Evolutionary conservation across 495 filamentous ascomycete species (phyloP), one percentile per base, ranked within the genome.

Genomic region (Parachaetomium inaequale): DNA sequence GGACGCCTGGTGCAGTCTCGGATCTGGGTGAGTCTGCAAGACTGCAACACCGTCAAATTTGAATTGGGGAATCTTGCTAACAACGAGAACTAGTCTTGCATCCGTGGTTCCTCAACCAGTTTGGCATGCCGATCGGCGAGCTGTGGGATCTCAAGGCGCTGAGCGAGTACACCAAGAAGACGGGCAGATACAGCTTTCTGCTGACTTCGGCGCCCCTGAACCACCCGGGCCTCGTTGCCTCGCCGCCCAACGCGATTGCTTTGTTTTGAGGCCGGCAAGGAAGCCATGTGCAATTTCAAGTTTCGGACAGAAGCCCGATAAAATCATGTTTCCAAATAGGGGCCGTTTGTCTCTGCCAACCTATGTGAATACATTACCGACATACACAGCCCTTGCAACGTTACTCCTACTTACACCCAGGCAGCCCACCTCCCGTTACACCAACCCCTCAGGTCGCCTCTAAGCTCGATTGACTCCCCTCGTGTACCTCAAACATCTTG

Each of bases 111-210:
- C 69, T 91, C 14, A 82, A 84, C 38, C 70, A 86, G 63, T 91
- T 88, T 80, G 89, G 84, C 2, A 76, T 82, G 72, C 77, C 80
- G 0, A 80, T 88, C 36, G 85, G 85, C 5, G 86, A 88, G 70
- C 74, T 88, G 7, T 87, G 84, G 82, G 81, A 87, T 69, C 72
- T 88, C 19, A 78, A 83, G 55, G 73, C 64, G 5, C 68, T 88
- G 21, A 75, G 78, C 0, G 78, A 78, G 45, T 66, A 76, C 32
- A 85, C 84, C 66, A 72, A 74, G 64, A 76, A 76, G 64, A 81
- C 75, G 53, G 81, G 81, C 17, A 79, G 80, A 67, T 91, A 88
- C 82, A 82, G 77, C 31, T 90, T 91, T 68, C 82, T 92, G 64
- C 72, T 91, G 54, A 87, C 85, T 1, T 86, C 83, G 70, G 78